Evolutionary conservation across 2,329 filamentous ascomycete genomes (phyloP).

Genomic region (Cladosporium sp.): DNA sequence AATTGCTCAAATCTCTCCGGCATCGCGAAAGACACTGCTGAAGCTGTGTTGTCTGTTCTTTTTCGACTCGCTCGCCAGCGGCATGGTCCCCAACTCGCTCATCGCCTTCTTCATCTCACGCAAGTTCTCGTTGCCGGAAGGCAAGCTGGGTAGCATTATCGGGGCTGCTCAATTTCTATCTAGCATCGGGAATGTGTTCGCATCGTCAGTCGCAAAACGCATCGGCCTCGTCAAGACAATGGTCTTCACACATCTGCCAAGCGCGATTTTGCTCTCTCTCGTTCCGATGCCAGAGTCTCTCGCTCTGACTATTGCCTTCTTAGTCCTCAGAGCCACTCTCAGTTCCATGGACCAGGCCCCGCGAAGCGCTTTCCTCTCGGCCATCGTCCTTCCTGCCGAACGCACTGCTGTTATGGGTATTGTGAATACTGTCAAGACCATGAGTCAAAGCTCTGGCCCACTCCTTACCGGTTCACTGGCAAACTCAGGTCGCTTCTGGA

Average conservation of each 20-base stretch:
- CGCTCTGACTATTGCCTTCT: constrained; percentile 51
- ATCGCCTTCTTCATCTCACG: constrained; percentile 50
- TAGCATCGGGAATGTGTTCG: constrained; percentile 41
- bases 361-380: constrained; percentile 62
- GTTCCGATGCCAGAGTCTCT: constrained; percentile 53
- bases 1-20: constrained; percentile 17
- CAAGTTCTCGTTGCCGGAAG: constrained; percentile 48
- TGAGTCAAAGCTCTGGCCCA: constrained; percentile 56
- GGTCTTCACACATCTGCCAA: constrained; percentile 63
- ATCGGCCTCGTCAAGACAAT: constrained; percentile 55
- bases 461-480: constrained; percentile 59
- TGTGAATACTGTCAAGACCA: constrained; percentile 63
- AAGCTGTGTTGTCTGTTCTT: constrained; percentile 62
- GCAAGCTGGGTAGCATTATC: constrained; percentile 49
- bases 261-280: constrained; percentile 55
- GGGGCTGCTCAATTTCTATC: constrained; percentile 39
- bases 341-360: constrained; percentile 67
- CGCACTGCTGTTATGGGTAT: constrained; percentile 67
- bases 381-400: constrained; percentile 57
- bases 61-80: constrained; percentile 57
- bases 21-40: constrained; percentile 46
- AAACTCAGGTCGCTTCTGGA: constrained; percentile 50
- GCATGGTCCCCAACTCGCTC: constrained; percentile 15
- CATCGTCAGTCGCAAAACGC: constrained; percentile 59
- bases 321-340: constrained; percentile 56